Base-by-base conservation (phyloP, 441 rosid species). In the Aquilaria agallochum region DNA sequence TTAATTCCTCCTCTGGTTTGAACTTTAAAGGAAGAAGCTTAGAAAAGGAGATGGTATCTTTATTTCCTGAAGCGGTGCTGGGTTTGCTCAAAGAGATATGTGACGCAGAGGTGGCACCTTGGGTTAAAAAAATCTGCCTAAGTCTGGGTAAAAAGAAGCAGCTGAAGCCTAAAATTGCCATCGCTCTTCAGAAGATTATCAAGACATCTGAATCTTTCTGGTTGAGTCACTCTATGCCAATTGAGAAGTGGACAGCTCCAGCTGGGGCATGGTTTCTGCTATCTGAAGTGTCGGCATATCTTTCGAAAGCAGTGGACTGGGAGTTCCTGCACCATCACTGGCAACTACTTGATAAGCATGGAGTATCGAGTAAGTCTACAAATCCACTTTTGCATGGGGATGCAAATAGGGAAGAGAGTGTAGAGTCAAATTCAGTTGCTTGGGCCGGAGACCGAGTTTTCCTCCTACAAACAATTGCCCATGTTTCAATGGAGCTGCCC, bases 381-480 rank as follows among this genome's bases (percentile, higher is more conserved):
- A 74, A 65, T 58, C 75, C 80, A 2, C 11, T 53, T 64, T 63
- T 54, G 55, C 70, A 65, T 63, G 71, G 63, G 68, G 71, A 56
- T 55, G 69, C 61, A 36, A 66, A 74, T 63, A 81, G 68, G 53
- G 81, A 71, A 50, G 74, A 75, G 8, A 68, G 71, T 67, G 67
- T 64, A 5, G 84, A 77, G 71, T 64, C 81, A 31, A 67, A 74
- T 58, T 89, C 97, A 55, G 81, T 84, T 78, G 76, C 88, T 55
- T 87, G 96, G 97, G 97, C 94, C 59, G 90, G 90, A 20, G 96
- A 91, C 74, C 89, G 95, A 53, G 97, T 94, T 76, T 89, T 70
- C 76, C 96, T 91, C 56, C 71, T 94, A 81, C 95, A 91, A 86
- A 90, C 99, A 58, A 87, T 91, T 71, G 89, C 99, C 44, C 83